phyloP scores from a whole-genome alignment of 129 eudicot genomes.

The Chrysanthemum seticuspe region DNA sequence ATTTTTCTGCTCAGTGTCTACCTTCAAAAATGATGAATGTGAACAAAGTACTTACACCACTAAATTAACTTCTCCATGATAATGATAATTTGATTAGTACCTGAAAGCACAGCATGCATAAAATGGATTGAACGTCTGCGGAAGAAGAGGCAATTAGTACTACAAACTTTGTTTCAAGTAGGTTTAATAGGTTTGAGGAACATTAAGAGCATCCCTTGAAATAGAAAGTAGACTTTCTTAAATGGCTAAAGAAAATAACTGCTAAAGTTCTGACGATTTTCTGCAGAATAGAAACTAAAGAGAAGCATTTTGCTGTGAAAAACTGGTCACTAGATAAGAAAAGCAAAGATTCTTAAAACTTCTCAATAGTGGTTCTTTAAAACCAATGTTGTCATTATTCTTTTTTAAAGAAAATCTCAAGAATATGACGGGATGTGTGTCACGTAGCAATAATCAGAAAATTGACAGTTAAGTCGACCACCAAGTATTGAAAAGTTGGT shows the following conservation, averaged over 20 bases:
- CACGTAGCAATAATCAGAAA: neutral
- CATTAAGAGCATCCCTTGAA: too few relatives aligned
- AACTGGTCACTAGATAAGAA: neutral
- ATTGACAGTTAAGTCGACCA: neutral
- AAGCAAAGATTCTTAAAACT: neutral
- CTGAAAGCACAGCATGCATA: too few relatives aligned
- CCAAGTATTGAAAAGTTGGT: neutral
- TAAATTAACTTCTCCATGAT: too few relatives aligned
- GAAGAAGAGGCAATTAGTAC: too few relatives aligned
- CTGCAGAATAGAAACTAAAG: neutral
- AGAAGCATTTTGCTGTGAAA: neutral
- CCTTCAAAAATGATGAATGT: too few relatives aligned
- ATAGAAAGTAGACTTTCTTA: neutral
- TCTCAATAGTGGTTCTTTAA: neutral
- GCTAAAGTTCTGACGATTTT: neutral
- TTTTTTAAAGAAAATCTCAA: neutral
- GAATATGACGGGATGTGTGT: slow-evolving; percentile 4
- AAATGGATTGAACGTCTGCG: too few relatives aligned
- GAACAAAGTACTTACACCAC: too few relatives aligned
- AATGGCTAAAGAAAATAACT: neutral
- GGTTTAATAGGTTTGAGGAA: too few relatives aligned
- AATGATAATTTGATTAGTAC: too few relatives aligned
- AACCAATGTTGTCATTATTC: slow-evolving; percentile 5
- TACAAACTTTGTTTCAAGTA: too few relatives aligned
- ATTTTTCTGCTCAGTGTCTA: too few relatives aligned